A percentile compares a stretch with the other conserved stretches of the same genome.
Evolutionary conservation across 2,329 filamentous ascomycete genomes (phyloP).

Genomic region (Ophiosphaerella korrae): DNA sequence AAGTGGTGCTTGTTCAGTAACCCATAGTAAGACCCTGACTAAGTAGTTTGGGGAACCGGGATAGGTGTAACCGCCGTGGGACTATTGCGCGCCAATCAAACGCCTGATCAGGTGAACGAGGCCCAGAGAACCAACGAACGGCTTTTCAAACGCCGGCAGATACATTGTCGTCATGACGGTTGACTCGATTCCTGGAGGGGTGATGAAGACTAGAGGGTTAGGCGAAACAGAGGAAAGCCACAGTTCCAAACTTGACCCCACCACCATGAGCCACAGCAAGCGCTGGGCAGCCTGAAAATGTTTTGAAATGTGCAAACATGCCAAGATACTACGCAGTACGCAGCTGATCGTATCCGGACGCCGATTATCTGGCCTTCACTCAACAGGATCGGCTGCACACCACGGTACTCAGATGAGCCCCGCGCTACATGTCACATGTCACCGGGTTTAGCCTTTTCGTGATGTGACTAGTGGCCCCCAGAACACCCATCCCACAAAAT

Average conservation of each 20-base stretch:
- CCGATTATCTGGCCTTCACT: no score
- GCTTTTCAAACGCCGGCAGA: no score
- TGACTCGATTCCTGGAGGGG: neutral
- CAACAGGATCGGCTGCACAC: neutral
- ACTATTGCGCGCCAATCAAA: slow-evolving; percentile 10
- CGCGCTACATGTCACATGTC: neutral
- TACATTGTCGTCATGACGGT: no score
- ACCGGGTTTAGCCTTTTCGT: neutral
- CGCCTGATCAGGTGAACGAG: slow-evolving; percentile 14
- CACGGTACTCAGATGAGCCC: neutral
- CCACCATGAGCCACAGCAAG: neutral
- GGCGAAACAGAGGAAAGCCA: slow-evolving; percentile 17
- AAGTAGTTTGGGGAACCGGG: neutral
- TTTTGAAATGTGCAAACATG: neutral
- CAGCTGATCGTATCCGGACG: neutral
- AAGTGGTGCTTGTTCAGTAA: slow-evolving; percentile 8
- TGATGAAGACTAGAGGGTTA: neutral
- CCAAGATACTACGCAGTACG: neutral
- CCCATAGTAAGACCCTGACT: slow-evolving; percentile 16
- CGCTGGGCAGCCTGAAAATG: neutral
- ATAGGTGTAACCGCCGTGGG: slow-evolving; percentile 17
- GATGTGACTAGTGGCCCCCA: no score
- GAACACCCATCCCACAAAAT: slow-evolving; percentile 25
- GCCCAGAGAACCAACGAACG: slow-evolving; percentile 2
- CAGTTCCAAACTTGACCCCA: slow-evolving; percentile 3